These are phyloP conservation scores for Leccinellum albellum DNA, from an alignment of 768 basidiomycete genomes.

Conservation along the genomic window DNA sequence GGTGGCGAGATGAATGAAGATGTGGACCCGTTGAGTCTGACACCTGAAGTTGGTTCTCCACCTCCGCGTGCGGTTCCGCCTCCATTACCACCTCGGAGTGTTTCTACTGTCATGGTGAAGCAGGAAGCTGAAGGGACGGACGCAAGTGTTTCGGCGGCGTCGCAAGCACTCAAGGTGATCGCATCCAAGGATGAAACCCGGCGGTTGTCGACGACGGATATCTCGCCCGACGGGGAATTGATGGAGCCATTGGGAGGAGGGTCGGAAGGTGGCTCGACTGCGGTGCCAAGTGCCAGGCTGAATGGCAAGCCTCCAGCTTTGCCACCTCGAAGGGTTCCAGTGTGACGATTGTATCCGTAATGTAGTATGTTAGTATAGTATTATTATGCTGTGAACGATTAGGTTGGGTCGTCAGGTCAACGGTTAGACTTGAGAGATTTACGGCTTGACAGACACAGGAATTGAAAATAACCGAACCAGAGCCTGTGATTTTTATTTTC, in stretches of 20 bases:
- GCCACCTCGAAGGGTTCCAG: constrained; percentile 30
- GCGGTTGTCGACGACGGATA: constrained; percentile 15
- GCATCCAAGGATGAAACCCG: constrained; percentile 43
- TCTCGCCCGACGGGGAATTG: constrained; percentile 5
- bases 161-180: constrained; percentile 56
- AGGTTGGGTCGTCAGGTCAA: too few species aligned
- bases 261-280: constrained; percentile 4
- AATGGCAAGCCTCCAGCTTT: constrained; percentile 31
- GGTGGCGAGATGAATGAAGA: constrained; percentile 21
- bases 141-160: constrained; percentile 38
- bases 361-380: too few species aligned
- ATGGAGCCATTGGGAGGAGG: background rate
- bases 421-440: too few species aligned
- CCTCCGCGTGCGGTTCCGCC: constrained; percentile 33
- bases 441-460: constrained; percentile 2
- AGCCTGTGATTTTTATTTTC: background rate
- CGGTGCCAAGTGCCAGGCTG: background rate
- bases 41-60: constrained; percentile 17
- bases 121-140: constrained; percentile 27
- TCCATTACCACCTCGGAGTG: constrained; percentile 42
- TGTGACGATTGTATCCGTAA: constrained; percentile 9
- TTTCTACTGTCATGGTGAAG: constrained; percentile 29
- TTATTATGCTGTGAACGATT: too few species aligned
- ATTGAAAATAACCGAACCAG: constrained; percentile 8
- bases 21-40: constrained; percentile 28